Percentiles rank a stretch among this genome's conserved stretches.
Evolutionary conservation across 73 alveolate genomes (phyloP).

Genomic region (Paramecium sonneborni): DNA sequence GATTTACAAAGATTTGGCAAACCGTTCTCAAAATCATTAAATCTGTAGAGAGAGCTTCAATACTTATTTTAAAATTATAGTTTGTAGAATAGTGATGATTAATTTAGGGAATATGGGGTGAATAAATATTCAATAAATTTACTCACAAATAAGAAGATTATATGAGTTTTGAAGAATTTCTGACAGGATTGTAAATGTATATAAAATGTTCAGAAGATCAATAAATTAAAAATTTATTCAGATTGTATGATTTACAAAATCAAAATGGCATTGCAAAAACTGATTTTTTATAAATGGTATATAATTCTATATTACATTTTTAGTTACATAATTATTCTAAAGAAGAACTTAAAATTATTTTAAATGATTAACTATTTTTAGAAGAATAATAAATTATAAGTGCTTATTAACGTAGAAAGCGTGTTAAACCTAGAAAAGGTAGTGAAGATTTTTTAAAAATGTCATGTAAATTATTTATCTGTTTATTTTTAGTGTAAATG

Average conservation of each 20-base stretch:
- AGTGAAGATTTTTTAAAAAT: not conserved
- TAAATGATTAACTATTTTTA: constrained; percentile 26
- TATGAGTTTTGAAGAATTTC: constrained; percentile 19
- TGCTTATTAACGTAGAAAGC: not conserved
- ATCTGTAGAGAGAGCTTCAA: not conserved
- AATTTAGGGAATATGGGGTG: constrained; percentile 53
- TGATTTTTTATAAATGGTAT: constrained; percentile 46
- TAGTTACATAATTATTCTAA: constrained; percentile 23
- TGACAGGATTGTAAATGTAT: not conserved
- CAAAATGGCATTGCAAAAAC: not conserved
- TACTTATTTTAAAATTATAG: constrained; percentile 6
- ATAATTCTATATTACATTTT: no score
- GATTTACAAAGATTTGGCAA: not conserved
- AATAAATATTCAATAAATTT: constrained; percentile 12
- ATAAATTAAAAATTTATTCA: not conserved
- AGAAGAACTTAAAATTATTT: not conserved
- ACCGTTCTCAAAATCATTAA: not conserved
- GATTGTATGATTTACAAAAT: not conserved
- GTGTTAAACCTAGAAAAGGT: constrained; percentile 10
- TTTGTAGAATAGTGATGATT: not conserved
- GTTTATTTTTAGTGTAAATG: not conserved
- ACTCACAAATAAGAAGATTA: not conserved
- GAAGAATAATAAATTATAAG: not conserved
- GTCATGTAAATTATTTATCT: not conserved
- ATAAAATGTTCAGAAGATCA: constrained; percentile 21